Evolutionary conservation across 257 asterid genomes (phyloP).

Genomic region (Fraxinus anomala): DNA sequence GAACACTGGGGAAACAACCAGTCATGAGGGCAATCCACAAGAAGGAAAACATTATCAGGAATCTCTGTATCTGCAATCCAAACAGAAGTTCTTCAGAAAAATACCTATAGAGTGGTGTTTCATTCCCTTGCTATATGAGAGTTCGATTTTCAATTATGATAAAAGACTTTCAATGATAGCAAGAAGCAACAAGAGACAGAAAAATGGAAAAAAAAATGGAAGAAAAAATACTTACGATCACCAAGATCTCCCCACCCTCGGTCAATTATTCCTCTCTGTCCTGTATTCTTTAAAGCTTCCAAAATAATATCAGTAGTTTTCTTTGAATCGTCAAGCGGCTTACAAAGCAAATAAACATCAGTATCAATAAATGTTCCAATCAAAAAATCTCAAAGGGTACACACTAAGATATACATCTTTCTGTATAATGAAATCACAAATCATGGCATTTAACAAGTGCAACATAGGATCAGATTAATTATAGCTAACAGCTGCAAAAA

Average conservation of each 20-base stretch:
- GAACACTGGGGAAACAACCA: slow-evolving; percentile 98
- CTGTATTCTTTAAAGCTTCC: slow-evolving; percentile 83
- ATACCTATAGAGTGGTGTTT: background rate
- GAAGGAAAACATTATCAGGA: slow-evolving; percentile 72
- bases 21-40: slow-evolving; percentile 94
- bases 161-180: slow-evolving; percentile 9
- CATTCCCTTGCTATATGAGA: background rate
- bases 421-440: background rate
- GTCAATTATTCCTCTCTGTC: slow-evolving; percentile 95
- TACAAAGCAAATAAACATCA: slow-evolving; percentile 25
- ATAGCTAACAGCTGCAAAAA: background rate
- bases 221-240: slow-evolving; percentile 56
- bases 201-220: slow-evolving; percentile 2
- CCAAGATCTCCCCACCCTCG: slow-evolving; percentile 99
- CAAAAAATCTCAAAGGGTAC: background rate
- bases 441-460: background rate
- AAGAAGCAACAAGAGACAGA: slow-evolving; percentile 14
- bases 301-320: slow-evolving; percentile 69
- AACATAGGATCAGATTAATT: background rate
- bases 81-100: slow-evolving; percentile 5
- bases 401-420: background rate
- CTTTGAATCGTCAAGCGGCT: slow-evolving; percentile 93
- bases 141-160: background rate
- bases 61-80: slow-evolving; percentile 62
- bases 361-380: slow-evolving; percentile 8